Evolutionary conservation across 345 rosid species (phyloP), one percentile per base, ranked within the genome.

Genomic region (Corchorus olitorius): DNA sequence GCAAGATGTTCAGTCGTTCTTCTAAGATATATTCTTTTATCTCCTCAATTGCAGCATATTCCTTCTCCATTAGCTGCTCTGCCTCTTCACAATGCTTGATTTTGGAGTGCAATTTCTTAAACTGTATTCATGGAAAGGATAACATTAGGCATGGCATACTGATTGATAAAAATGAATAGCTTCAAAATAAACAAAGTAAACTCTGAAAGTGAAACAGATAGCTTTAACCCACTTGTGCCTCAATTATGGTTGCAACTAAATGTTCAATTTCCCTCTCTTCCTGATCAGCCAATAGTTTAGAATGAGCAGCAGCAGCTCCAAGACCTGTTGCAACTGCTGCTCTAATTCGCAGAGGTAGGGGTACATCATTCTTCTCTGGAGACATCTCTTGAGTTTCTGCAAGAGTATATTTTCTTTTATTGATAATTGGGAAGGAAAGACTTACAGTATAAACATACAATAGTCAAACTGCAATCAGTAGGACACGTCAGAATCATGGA

Each of bases 291-390:
- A 93, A 83, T 70, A 87, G 54, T 82, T 92, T 96, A 16, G 94
- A 97, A 65, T 80, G 89, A 81, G 97, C 93, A 76, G 97, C 94
- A 55, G 89, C 91, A 1, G 92, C 86, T 80, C 99, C 98, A 41
- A 92, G 89, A 71, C 94, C 91, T 39, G 95, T 88, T 60, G 87
- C 97, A 77, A 87, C 87, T 8, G 94, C 90, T 45, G 91, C 90
- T 86, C 94, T 91, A 77, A 92, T 86, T 69, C 85, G 87, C 79
- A 96, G 73, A 74, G 84, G 88, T 68, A 86, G 60, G 65, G 94
- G 95, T 45, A 91, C 77, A n/a, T 83, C 87, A 76, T 79, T 78
- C 67, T 81, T 81, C 75, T 45, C 63, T 56, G 65, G 49, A 16
- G 76, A 46, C n/a, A 70, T 54, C 75, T 88, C 91, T 81, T 75